Evolutionary conservation across 2,329 filamentous ascomycete species (phyloP).

Genomic region (Penicillium sclerotigenum): DNA sequence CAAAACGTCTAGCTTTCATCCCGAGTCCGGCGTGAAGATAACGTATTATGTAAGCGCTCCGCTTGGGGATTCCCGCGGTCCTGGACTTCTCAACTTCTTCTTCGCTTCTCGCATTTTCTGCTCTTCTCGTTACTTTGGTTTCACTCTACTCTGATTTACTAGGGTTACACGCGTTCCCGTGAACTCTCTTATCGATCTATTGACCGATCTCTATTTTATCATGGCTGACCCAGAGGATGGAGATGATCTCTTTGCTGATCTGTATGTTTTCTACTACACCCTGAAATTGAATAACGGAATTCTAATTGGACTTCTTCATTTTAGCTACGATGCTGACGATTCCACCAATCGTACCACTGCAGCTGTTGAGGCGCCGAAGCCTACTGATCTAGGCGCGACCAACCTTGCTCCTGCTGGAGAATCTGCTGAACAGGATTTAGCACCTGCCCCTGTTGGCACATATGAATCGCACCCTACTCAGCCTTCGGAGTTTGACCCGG

Average conservation of each 20-base stretch:
- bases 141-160: neutral
- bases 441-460: conserved; percentile 29
- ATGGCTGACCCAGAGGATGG: conserved; percentile 84
- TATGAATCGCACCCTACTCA: conserved; percentile 25
- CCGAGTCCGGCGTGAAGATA: neutral
- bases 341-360: conserved; percentile 38
- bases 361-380: conserved; percentile 38
- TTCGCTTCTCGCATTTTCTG: conserved; percentile 1
- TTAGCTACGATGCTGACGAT: conserved; percentile 67
- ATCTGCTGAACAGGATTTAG: conserved; percentile 34
- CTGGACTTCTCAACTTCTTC: conserved; percentile 17
- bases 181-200: neutral
- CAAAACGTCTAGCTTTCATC: neutral
- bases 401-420: conserved; percentile 30
- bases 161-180: neutral
- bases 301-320: conserved; percentile 11
- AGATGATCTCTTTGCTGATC: conserved; percentile 92
- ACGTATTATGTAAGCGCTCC: conserved; percentile 19
- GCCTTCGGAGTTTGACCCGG: conserved; percentile 21
- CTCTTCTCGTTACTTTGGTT: neutral
- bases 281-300: neutral
- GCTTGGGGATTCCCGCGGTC: conserved; percentile 13
- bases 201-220: conserved; percentile 24
- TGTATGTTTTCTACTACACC: conserved; percentile 58
- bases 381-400: conserved; percentile 34